phyloP scores from a whole-genome alignment of 2,329 filamentous ascomycete species.

The Alternaria viburni region DNA sequence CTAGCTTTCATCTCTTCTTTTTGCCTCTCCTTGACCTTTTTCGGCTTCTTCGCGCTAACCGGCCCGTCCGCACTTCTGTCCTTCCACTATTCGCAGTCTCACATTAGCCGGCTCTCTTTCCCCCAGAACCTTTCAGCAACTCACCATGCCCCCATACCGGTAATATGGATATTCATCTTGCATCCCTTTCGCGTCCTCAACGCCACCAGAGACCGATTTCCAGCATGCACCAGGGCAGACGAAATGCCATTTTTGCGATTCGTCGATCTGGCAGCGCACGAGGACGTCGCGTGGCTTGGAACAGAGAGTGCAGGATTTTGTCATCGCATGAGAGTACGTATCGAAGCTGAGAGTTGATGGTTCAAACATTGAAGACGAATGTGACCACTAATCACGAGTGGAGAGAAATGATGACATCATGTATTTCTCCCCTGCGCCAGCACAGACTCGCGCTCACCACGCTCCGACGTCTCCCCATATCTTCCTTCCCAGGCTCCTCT shows the following conservation, averaged over 20 bases:
- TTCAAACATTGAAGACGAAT: background rate
- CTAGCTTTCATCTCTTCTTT: slow-evolving; percentile 16
- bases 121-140: slow-evolving; percentile 25
- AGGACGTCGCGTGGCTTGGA: slow-evolving; percentile 46
- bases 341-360: background rate
- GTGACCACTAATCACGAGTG: background rate
- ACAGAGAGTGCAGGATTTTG: slow-evolving; percentile 53
- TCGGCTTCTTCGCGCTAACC: slow-evolving; percentile 52
- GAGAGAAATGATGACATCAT: slow-evolving; percentile 19
- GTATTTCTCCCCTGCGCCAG: background rate
- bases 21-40: slow-evolving; percentile 46
- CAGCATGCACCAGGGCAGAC: slow-evolving; percentile 54
- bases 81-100: slow-evolving; percentile 47
- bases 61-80: slow-evolving; percentile 49
- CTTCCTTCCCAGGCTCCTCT: background rate
- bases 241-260: slow-evolving; percentile 51
- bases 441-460: background rate
- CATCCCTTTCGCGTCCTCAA: slow-evolving; percentile 46
- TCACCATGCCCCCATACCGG: slow-evolving; percentile 43
- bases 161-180: slow-evolving; percentile 24
- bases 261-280: slow-evolving; percentile 54
- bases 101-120: background rate
- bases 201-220: slow-evolving; percentile 52
- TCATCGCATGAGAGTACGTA: slow-evolving; percentile 6
- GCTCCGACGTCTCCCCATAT: background rate